phyloP scores from a whole-genome alignment of 1,284 basidiomycete genomes.

The Testicularia cyperi region DNA sequence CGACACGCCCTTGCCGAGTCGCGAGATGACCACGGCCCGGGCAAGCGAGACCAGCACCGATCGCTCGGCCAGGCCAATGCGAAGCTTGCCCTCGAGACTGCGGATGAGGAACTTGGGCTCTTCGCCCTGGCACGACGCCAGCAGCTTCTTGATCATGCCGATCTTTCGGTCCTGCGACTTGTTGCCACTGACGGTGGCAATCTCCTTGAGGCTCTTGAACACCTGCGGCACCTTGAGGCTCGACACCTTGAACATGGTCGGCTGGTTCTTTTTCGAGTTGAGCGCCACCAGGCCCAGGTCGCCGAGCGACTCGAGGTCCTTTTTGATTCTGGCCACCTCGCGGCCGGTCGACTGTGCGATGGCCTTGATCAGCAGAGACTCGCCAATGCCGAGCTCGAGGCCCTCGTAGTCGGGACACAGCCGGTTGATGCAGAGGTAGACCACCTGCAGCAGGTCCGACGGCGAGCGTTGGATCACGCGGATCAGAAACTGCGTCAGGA shows the following conservation, averaged over 20 bases:
- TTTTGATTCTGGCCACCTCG: slow-evolving; percentile 77
- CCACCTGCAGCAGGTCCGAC: slow-evolving; percentile 76
- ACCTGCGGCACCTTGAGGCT: slow-evolving; percentile 83
- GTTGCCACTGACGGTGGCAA: slow-evolving; percentile 74
- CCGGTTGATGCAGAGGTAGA: slow-evolving; percentile 97
- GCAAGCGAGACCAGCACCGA: slow-evolving; percentile 65
- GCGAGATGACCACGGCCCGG: slow-evolving; percentile 44
- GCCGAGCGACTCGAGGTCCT: slow-evolving; percentile 88
- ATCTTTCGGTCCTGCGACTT: slow-evolving; percentile 71
- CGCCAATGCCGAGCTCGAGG: slow-evolving; percentile 93
- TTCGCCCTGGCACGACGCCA: slow-evolving; percentile 84
- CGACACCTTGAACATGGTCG: slow-evolving; percentile 92
- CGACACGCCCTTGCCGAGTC: slow-evolving; percentile 64
- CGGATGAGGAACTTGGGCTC: slow-evolving; percentile 94
- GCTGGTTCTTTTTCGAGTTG: slow-evolving; percentile 90
- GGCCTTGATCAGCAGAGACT: slow-evolving; percentile 89
- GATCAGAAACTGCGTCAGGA: slow-evolving; percentile 83
- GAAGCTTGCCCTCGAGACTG: slow-evolving; percentile 91
- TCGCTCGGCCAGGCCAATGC: slow-evolving; percentile 94
- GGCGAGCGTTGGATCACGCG: slow-evolving; percentile 82
- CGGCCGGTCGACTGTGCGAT: slow-evolving; percentile 93
- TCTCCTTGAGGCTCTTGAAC: slow-evolving; percentile 45
- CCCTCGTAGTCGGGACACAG: slow-evolving; percentile 94
- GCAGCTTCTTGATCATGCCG: slow-evolving; percentile 87
- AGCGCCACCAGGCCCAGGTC: slow-evolving; percentile 92